Base-by-base conservation (phyloP, 1,284 basidiomycete genomes). In the Apiotrichum mycotoxinovorans region DNA sequence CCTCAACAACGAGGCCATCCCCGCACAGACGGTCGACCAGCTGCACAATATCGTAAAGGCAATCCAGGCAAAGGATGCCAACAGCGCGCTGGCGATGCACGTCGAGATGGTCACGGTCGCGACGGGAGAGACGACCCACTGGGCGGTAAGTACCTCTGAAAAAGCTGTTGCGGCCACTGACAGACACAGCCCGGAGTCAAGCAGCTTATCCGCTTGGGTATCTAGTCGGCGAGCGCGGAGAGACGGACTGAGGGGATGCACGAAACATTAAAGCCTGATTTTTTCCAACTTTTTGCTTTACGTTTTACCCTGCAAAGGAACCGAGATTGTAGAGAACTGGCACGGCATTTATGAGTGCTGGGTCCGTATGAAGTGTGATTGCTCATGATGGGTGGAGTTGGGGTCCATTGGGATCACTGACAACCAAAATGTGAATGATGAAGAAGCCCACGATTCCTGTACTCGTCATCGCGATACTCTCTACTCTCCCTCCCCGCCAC, bases 1-100 rank as follows among this genome's bases (percentile, higher is more conserved):
- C 30, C 79, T 97, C 65, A 97, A 97, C 77, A 94, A 91, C 71
- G 91, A 91, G 66, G 88, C 89, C 9, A 75, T 97, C 22, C 87
- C 88, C n/a, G 79, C 80, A 58, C 76, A 82, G 25, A 84, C 88
- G 27, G 81, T 88, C 26, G 86, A 87, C 45, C 84, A 88, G 67
- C 77, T 92, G 45, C 64, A 83, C 22, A 82, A 84, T 44, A 80
- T 92, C 41, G 80, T 83, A 2, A 80, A 82, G 80, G 89, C 88
- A 2, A 90, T 92, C 79, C 83, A 81, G 58, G 81, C 83, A 4
- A 84, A 80, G 55, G 87, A 91, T 73, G 83, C 85, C 52, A 83
- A 85, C 38, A 81, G 80, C 25, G 86, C 90, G 23, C 73, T 91
- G 66, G 81, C 84, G 2, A 84, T 91, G 58, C 90, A 92, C 68